Evolutionary conservation across 176 grass and related monocot species (phyloP), one percentile per base, ranked within the genome.

Genomic region (Secale cereale): DNA sequence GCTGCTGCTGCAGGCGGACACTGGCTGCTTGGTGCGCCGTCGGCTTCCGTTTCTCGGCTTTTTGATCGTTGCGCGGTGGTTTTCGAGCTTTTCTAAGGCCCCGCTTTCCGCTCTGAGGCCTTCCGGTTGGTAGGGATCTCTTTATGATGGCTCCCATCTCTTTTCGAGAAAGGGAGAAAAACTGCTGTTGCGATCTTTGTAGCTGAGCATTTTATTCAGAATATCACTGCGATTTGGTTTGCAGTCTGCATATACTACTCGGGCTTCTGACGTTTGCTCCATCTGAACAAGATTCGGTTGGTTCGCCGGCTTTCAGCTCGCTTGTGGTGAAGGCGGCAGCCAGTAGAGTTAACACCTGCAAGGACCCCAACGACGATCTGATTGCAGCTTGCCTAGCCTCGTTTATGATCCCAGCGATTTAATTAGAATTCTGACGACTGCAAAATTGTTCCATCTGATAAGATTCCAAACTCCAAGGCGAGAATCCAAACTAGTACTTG

Each of bases 261-360:
- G 30, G 61, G 1, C 5, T n/a, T 46, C 37, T 80, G 3, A 46
- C 16, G 5, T 28, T 50, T 27, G 31, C 11, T 82, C 4, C 31
- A 17, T 52, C n/a, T 28, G 43, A 13, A 66, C 27, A 65, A 32
- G 28, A 31, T 65, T 32, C 63, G 13, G 14, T 65, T 3, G 1
- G 26, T 8, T 65, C 14, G 63, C 28, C 63, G 2, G 28, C 28
- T 0, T 65, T 31, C 28, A 65, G 63, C 66, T 39, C 20, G 16
- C 22, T 81, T 83, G 10, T 36, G 84, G 65, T 48, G 84, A 64
- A 64, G 77, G 56, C 35, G 28, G 59, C 23, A 62, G 15, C 15
- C 46, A 0, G 45, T 1, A 16, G 45, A 16, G 45, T 48, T 16
- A 48, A 16, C 46, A 17, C 46, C 46, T 50, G 46, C 46, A 62